These are phyloP conservation scores for Gossypium anomalum DNA, from an alignment of 345 rosid genomes.

Conservation along the genomic window DNA sequence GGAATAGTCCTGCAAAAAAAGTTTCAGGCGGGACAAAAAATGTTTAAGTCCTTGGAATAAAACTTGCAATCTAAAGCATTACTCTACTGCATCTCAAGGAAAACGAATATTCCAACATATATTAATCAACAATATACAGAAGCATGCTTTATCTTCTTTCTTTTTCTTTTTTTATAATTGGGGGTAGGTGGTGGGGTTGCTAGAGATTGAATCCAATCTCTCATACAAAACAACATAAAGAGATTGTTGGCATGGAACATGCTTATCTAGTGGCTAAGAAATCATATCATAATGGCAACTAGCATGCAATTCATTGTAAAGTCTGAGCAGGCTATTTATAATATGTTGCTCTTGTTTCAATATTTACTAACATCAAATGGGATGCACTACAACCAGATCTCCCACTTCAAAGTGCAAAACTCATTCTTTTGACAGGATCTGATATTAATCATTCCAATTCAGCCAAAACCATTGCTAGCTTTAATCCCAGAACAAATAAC, in stretches of 20 bases:
- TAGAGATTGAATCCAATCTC: too few relatives aligned
- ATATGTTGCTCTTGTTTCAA: background rate
- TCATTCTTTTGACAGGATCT: conserved; percentile 9
- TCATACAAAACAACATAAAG: too few relatives aligned
- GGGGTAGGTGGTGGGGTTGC: too few relatives aligned
- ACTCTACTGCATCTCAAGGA: background rate
- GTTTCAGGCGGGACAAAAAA: conserved; percentile 6
- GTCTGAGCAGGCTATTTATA: background rate
- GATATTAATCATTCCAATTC: background rate
- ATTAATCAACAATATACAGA: background rate
- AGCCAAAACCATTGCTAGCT: background rate
- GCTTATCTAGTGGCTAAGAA: background rate
- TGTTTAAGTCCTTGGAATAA: background rate
- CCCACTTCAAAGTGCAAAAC: background rate
- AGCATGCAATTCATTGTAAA: background rate
- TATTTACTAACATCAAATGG: background rate
- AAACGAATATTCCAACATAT: background rate
- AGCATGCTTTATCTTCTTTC: background rate
- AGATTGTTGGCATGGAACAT: too few relatives aligned
- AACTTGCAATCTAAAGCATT: background rate
- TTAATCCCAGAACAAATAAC: background rate
- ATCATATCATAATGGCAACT: background rate
- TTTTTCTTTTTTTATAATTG: too few relatives aligned
- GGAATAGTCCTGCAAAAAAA: conserved; percentile 80
- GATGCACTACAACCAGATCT: background rate